Conservation (phyloP, 371 early-diverging fungal genomes). For the Cokeromyces recurvatus region DNA sequence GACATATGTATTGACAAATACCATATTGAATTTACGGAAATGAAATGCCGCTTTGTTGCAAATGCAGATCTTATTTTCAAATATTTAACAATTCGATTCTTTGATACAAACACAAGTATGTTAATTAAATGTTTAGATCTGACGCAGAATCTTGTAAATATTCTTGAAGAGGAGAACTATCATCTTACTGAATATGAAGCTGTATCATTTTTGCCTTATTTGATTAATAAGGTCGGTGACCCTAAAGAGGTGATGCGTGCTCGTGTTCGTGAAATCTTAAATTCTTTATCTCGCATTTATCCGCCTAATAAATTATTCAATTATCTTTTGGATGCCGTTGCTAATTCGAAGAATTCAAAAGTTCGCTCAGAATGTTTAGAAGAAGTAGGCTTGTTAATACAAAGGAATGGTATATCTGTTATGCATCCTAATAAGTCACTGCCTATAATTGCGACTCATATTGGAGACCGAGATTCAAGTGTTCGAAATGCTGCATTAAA, state of each 20-base stretch:
- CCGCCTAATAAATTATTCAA: constrained; percentile 77
- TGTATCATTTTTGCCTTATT: constrained; percentile 67
- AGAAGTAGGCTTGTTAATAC: constrained; percentile 68
- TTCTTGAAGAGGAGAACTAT: constrained; percentile 60
- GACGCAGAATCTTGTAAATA: constrained; percentile 60
- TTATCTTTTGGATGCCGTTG: constrained; percentile 61
- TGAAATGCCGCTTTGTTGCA: constrained; percentile 52
- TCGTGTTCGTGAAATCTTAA: constrained; percentile 63
- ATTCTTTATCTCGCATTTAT: constrained; percentile 62
- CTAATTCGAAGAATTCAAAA: constrained; percentile 78
- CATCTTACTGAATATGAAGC: constrained; percentile 79
- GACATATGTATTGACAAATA: constrained; percentile 36
- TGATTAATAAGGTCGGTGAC: constrained; percentile 78
- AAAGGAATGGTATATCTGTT: constrained; percentile 71
- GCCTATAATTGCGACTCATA: constrained; percentile 68
- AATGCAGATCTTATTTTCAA: constrained; percentile 78
- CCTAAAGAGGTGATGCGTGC: constrained; percentile 76
- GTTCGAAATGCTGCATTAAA: constrained; percentile 77
- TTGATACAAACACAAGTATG: constrained; percentile 85
- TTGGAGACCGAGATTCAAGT: constrained; percentile 78
- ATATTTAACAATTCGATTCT: constrained; percentile 81
- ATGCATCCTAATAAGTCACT: constrained; percentile 63
- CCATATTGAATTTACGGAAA: constrained; percentile 45
- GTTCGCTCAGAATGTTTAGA: constrained; percentile 82
- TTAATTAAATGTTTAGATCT: constrained; percentile 77